Evolutionary conservation across 208 protist genomes (phyloP).

Genomic region (Crithidia sp.): DNA sequence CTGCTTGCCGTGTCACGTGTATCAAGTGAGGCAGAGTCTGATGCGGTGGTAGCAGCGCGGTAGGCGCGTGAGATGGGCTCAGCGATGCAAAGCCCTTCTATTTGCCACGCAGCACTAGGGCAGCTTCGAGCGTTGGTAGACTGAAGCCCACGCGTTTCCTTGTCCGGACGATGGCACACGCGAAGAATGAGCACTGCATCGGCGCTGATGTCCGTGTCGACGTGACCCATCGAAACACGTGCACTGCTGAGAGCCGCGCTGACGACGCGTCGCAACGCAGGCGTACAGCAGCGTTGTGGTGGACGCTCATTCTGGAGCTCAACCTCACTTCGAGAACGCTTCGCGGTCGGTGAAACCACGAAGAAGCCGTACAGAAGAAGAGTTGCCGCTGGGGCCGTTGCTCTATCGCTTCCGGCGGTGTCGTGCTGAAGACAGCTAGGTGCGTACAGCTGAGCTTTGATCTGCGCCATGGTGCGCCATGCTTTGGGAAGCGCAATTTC

Average conservation of each 20-base stretch:
- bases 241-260: not conserved
- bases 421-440: not conserved
- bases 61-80: slow-evolving; percentile 2
- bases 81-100: slow-evolving; percentile 3
- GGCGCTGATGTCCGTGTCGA: not conserved
- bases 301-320: not conserved
- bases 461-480: slow-evolving; percentile 22
- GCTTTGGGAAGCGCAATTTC: slow-evolving; percentile 3
- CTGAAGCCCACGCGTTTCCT: not conserved
- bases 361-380: slow-evolving; percentile 18
- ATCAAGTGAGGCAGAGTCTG: not conserved
- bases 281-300: not conserved
- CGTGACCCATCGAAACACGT: slow-evolving; percentile 8
- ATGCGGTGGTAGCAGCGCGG: not conserved
- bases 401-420: not conserved
- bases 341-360: not conserved
- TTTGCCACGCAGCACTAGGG: slow-evolving; percentile 1
- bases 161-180: not conserved
- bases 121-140: not conserved
- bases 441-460: slow-evolving; percentile 12
- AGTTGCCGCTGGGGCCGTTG: not conserved
- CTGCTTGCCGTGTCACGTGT: too few species aligned
- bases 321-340: not conserved
- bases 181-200: not conserved
- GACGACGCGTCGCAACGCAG: not conserved